phyloP scores from a whole-genome alignment of 1,284 basidiomycete species.

The Schizophyllum amplum region DNA sequence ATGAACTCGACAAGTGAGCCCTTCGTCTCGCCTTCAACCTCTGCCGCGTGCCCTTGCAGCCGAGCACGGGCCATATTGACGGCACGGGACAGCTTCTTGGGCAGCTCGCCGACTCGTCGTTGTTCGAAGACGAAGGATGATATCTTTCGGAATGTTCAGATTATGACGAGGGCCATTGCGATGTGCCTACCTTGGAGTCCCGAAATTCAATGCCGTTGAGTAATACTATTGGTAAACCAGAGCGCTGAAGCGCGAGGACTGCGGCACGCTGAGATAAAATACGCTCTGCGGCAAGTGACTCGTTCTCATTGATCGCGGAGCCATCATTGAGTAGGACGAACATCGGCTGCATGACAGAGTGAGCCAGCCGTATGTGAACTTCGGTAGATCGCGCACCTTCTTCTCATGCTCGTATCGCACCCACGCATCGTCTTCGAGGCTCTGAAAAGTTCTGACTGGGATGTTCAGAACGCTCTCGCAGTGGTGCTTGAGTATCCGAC shows the following conservation, averaged over 20 bases:
- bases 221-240: constrained; percentile 42
- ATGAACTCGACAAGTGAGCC: constrained; percentile 10
- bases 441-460: constrained; percentile 35
- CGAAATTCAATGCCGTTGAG: constrained; percentile 47
- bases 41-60: background rate
- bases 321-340: constrained; percentile 55
- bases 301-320: constrained; percentile 18
- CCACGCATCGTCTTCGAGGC: constrained; percentile 42
- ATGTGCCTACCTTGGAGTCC: constrained; percentile 47
- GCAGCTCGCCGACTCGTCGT: constrained; percentile 15
- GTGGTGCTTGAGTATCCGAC: constrained; percentile 43
- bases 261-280: constrained; percentile 41
- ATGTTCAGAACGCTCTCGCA: constrained; percentile 30
- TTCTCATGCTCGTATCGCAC: constrained; percentile 29
- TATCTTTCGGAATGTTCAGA: constrained; percentile 26
- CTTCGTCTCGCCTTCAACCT: background rate
- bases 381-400: constrained; percentile 9
- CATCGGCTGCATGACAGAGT: constrained; percentile 38
- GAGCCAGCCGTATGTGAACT: background rate
- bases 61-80: background rate
- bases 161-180: background rate
- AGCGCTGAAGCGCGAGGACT: constrained; percentile 36
- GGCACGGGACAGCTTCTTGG: background rate
- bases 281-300: constrained; percentile 19
- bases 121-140: constrained; percentile 36